Conservation (phyloP, 108 stramenopile species). For the Nannochloropsis granulata region DNA sequence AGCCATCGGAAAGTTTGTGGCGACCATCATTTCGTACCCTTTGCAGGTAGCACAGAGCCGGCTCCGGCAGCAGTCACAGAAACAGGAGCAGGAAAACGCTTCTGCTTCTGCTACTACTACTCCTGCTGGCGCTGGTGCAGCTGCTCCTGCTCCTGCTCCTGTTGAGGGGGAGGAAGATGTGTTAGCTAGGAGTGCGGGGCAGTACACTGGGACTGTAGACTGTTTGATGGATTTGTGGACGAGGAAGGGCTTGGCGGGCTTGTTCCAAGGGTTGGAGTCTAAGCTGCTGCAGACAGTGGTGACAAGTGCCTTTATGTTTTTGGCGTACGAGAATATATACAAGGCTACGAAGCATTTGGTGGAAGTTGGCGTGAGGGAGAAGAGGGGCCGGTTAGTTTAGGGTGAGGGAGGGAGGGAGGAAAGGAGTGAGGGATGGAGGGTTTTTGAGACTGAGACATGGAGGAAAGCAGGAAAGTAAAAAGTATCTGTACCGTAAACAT, state of each 20-base stretch:
- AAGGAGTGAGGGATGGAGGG: too few species aligned
- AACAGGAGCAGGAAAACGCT: neutral
- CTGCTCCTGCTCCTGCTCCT: neutral
- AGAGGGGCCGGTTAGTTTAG: too few species aligned
- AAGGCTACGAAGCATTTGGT: neutral
- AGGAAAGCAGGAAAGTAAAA: too few species aligned
- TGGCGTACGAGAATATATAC: slow-evolving; percentile 72
- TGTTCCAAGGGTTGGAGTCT: slow-evolving; percentile 71
- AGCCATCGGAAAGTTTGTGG: slow-evolving; percentile 65
- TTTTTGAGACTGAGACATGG: too few species aligned
- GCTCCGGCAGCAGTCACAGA: slow-evolving; percentile 23
- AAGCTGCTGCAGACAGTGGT: slow-evolving; percentile 77
- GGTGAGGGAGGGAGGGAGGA: too few species aligned
- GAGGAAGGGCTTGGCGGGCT: slow-evolving; percentile 45
- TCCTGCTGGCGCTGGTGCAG: too few species aligned
- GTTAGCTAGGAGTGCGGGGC: neutral
- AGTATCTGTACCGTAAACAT: too few species aligned
- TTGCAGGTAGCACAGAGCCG: slow-evolving; percentile 56
- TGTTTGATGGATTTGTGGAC: slow-evolving; percentile 50
- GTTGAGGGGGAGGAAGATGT: neutral
- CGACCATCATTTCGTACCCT: slow-evolving; percentile 75
- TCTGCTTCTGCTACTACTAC: neutral
- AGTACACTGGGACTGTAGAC: slow-evolving; percentile 49
- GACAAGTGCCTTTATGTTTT: slow-evolving; percentile 46
- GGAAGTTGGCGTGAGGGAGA: neutral